Evolutionary conservation across 805 yeast species (phyloP), one percentile per base, ranked within the genome.

Genomic region (Hanseniaspora mollemarum): DNA sequence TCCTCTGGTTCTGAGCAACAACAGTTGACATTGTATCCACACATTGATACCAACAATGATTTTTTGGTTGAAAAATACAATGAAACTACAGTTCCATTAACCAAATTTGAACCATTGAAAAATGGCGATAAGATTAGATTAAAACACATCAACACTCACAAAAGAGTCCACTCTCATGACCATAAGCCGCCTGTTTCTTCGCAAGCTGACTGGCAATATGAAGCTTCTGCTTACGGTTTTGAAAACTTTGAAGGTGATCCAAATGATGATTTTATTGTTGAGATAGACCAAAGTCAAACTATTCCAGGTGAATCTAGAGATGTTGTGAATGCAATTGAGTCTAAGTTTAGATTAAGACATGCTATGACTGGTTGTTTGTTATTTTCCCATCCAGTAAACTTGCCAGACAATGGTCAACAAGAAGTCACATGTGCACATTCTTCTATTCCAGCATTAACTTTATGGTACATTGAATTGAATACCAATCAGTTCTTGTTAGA

Each of bases 351-450:
- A 68, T 71, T 84, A 57, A 77, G 75, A 65, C 94, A 84, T 60
- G 88, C 87, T 31, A 78, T 81, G 83, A 72, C 83, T 24, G 87
- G 87, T 51, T 75, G 86, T 67, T 80, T 78, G 61, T 68, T 84
- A 58, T 84, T 83, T 64, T 80, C 92, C n/a, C 82, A 78, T 57
- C 81, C 76, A 52, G 77, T 74, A 13, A 81, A 81, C 62, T 72
- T 84, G 59, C 94, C 94, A 54, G 77, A 76, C 48, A 83, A 92
- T 88, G 94, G 83, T 1, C 94, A 84, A 65, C 88, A 81, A 64
- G 94, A 84, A 68, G 94, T 84, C 49, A 78, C 88, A 2, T 75
- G 88, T 69, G 87, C 94, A 33, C 65, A 75, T 18, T 82, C 78
- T 58, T 92, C 88, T 64, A 70, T 72, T 50, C 67, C 75, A 52